These are phyloP conservation scores for Eucommia ulmoides DNA, from an alignment of 257 asterid genomes.

Conservation along the genomic window DNA sequence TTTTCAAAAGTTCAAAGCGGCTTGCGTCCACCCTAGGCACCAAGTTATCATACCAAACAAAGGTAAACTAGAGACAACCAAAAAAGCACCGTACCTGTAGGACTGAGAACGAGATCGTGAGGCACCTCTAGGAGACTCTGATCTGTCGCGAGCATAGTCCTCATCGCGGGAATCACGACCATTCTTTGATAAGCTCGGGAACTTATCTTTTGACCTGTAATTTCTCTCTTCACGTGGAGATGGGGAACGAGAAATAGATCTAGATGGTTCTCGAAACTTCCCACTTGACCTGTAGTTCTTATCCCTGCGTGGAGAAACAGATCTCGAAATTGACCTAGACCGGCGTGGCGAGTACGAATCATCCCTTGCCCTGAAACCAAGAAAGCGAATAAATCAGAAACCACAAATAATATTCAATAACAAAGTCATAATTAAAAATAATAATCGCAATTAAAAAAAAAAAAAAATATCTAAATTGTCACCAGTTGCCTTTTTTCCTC, in stretches of 20 bases:
- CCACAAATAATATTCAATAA: too few species aligned
- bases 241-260: conserved; percentile 35
- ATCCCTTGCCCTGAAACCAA: conserved; percentile 22
- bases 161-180: conserved; percentile 19
- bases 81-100: conserved; percentile 44
- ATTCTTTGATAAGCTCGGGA: conserved; percentile 32
- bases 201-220: conserved; percentile 19
- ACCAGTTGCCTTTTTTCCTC: conserved; percentile 4
- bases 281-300: conserved; percentile 22
- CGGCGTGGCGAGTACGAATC: conserved; percentile 33
- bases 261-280: conserved; percentile 37
- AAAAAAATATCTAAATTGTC: conserved; percentile 4
- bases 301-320: conserved; percentile 52
- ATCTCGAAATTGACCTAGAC: conserved; percentile 43
- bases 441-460: too few species aligned
- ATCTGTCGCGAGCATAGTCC: conserved; percentile 25
- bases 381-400: conserved; percentile 1
- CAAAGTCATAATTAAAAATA: too few species aligned
- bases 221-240: conserved; percentile 33
- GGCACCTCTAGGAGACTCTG: conserved; percentile 34
- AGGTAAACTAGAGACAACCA: too few species aligned
- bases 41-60: too few species aligned
- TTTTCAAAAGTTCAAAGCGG: too few species aligned
- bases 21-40: too few species aligned
- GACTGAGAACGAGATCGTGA: conserved; percentile 42